phyloP scores from a whole-genome alignment of 208 protist genomes.

The Leishmania tarentolae region DNA sequence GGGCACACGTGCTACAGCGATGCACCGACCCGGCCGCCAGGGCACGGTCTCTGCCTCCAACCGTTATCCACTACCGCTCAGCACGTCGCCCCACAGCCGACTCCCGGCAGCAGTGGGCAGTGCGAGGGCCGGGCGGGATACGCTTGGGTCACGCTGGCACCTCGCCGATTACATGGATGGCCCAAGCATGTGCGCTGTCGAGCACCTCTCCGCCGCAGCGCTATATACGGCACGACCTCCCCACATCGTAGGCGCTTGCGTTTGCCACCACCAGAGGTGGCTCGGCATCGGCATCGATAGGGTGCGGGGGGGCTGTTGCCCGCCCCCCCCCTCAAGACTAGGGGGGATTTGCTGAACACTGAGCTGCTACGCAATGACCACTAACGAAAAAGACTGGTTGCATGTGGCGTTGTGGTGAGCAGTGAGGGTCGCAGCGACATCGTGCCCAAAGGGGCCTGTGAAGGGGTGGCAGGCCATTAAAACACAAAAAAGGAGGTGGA shows the following conservation, averaged over 20 bases:
- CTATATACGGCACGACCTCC: not conserved
- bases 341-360: not conserved
- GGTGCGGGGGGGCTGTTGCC: not conserved
- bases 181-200: not conserved
- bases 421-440: not conserved
- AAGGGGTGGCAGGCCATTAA: not conserved
- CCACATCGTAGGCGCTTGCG: not conserved
- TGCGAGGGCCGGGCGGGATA: not conserved
- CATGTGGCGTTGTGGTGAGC: not conserved
- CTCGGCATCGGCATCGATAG: not conserved
- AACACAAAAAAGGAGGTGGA: not conserved
- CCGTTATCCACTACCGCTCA: not conserved
- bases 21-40: not conserved
- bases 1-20: not conserved
- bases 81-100: too few species aligned
- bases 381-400: not conserved
- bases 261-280: not conserved
- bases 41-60: not conserved
- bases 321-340: not conserved
- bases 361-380: not conserved
- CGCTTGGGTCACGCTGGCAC: not conserved
- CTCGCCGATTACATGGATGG: not conserved
- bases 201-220: not conserved
- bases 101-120: not conserved
- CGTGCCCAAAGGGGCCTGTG: not conserved